Evolutionary conservation across 2,329 filamentous ascomycete genomes (phyloP).

Genomic region (Tolypocladium tropicale): DNA sequence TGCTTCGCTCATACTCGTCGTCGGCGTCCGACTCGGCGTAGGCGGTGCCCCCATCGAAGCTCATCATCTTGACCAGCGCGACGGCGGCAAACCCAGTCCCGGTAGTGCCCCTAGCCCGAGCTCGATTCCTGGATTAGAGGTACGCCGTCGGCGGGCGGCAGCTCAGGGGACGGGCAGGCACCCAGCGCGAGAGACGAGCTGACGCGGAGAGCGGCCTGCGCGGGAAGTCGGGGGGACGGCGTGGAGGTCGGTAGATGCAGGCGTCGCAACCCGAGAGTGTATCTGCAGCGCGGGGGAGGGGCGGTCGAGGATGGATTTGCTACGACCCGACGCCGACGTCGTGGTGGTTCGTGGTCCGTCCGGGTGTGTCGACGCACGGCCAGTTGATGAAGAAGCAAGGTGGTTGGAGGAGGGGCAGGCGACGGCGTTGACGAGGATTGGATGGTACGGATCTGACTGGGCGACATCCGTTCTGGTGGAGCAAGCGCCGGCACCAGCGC

Average conservation of each 20-base stretch:
- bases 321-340: background rate
- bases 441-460: background rate
- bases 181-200: background rate
- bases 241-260: background rate
- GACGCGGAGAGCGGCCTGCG: background rate
- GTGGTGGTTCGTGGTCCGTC: background rate
- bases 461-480: background rate
- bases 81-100: conserved; percentile 1
- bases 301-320: background rate
- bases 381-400: background rate
- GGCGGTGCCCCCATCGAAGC: conserved; percentile 54
- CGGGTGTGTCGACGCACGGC: background rate
- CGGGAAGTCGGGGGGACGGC: background rate
- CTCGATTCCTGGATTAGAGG: background rate
- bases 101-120: background rate
- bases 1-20: conserved; percentile 72
- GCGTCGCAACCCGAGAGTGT: background rate
- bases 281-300: background rate
- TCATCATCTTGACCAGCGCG: conserved; percentile 31
- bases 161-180: background rate
- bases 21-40: conserved; percentile 75
- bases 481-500: background rate
- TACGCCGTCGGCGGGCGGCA: background rate
- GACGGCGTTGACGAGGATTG: background rate
- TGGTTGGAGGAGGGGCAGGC: background rate